A percentile compares a stretch with the other conserved stretches of the same genome.
Conservation (phyloP, 2,329 filamentous ascomycete species). For the Aureobasidium sp. region DNA sequence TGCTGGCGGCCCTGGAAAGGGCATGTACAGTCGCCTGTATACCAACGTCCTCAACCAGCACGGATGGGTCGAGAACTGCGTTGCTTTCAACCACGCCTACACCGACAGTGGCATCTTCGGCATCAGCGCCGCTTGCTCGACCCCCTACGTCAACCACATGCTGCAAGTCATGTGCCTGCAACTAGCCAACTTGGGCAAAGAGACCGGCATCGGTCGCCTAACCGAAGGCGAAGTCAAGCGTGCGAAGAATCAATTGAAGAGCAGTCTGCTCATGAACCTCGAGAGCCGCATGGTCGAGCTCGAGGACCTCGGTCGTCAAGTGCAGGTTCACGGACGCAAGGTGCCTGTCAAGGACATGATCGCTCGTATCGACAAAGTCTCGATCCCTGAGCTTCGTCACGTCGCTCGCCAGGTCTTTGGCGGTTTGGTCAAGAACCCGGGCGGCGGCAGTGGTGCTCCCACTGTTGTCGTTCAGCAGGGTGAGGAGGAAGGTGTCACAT, state of each 20-base stretch:
- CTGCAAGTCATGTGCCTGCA: slow-evolving; percentile 93
- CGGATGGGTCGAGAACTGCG: slow-evolving; percentile 92
- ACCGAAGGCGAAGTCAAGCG: slow-evolving; percentile 73
- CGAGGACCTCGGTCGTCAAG: slow-evolving; percentile 88
- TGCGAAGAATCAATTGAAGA: slow-evolving; percentile 94
- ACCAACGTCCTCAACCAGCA: slow-evolving; percentile 97
- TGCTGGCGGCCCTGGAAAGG: slow-evolving; percentile 92
- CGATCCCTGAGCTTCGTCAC: slow-evolving; percentile 69
- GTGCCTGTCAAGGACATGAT: slow-evolving; percentile 94
- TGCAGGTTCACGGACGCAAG: slow-evolving; percentile 93
- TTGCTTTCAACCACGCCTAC: slow-evolving; percentile 96
- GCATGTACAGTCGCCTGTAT: slow-evolving; percentile 97
- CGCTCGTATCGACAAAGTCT: slow-evolving; percentile 71
- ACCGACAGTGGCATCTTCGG: slow-evolving; percentile 93
- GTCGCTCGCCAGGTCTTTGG: slow-evolving; percentile 74
- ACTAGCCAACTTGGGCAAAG: slow-evolving; percentile 68
- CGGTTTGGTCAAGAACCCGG: slow-evolving; percentile 67
- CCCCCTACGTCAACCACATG: slow-evolving; percentile 71
- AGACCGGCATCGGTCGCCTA: slow-evolving; percentile 66
- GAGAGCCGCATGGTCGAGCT: slow-evolving; percentile 96
- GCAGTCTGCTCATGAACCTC: slow-evolving; percentile 89
- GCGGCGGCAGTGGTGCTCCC: slow-evolving; percentile 74
- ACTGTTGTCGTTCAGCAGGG: slow-evolving; percentile 95
- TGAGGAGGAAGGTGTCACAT: slow-evolving; percentile 61
- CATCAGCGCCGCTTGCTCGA: slow-evolving; percentile 79